These are phyloP conservation scores for Astrocystis sublimbata DNA, from an alignment of 495 filamentous ascomycete species.

Conservation along the genomic window DNA sequence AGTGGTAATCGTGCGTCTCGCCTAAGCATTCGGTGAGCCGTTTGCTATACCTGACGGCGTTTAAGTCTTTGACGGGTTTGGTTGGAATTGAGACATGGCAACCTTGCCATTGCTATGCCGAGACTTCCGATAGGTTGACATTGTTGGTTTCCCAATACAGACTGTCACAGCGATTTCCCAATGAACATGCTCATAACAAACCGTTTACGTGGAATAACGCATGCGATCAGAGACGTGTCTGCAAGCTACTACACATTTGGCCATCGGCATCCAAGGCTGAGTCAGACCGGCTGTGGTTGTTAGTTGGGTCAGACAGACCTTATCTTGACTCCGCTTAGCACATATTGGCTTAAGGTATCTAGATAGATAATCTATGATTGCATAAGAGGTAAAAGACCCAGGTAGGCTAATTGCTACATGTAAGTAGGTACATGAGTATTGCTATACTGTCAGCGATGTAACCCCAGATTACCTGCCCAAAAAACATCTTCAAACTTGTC, in stretches of 20 bases:
- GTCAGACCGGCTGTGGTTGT: constrained; percentile 2
- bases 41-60: no score
- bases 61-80: no score
- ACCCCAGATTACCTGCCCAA: background rate
- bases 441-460: constrained; percentile 3
- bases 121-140: background rate
- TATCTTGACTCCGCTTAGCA: no score
- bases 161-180: no score
- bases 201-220: no score
- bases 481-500: background rate
- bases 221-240: no score
- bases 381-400: background rate
- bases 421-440: background rate
- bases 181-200: background rate
- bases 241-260: no score
- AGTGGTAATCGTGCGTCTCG: no score
- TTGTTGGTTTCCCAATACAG: no score
- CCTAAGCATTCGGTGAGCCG: background rate
- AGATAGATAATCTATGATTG: no score
- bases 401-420: background rate
- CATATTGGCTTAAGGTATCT: no score
- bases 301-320: background rate
- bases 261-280: background rate
- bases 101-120: background rate
- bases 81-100: background rate